A percentile compares a stretch with the other conserved stretches of the same genome.
phyloP scores from a whole-genome alignment of 1,139 yeast species.

The Suhomyces taliae region DNA sequence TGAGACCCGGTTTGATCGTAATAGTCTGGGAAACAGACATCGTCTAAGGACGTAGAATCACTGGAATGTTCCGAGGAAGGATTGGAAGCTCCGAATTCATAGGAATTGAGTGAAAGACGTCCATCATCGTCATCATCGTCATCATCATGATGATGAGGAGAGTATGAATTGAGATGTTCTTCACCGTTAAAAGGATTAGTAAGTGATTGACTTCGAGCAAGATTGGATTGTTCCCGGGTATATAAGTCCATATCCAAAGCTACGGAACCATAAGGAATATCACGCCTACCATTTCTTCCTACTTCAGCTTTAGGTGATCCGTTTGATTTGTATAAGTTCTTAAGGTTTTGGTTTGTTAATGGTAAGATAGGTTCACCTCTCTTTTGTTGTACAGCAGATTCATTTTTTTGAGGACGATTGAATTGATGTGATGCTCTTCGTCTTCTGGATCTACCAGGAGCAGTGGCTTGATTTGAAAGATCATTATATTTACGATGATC shows the following conservation, averaged over 20 bases:
- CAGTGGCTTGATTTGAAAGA: constrained; percentile 30
- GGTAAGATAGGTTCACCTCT: constrained; percentile 23
- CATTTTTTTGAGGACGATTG: background rate
- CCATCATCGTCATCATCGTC: constrained; percentile 20
- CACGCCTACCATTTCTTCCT: background rate
- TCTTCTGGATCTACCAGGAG: constrained; percentile 35
- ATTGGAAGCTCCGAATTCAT: constrained; percentile 57
- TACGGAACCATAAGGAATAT: constrained; percentile 20
- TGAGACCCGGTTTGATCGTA: constrained; percentile 29
- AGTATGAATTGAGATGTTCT: background rate
- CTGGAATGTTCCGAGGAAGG: constrained; percentile 74
- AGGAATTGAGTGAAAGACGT: constrained; percentile 27
- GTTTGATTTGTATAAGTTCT: constrained; percentile 20
- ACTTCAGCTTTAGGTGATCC: constrained; percentile 11
- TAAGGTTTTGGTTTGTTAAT: constrained; percentile 40
- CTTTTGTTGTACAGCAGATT: background rate
- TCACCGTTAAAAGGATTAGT: constrained; percentile 16
- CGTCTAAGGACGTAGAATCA: constrained; percentile 74
- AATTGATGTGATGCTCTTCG: constrained; percentile 21
- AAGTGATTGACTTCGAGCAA: constrained; percentile 20
- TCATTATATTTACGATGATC: constrained; percentile 36
- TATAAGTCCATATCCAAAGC: constrained; percentile 43
- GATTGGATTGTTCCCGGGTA: constrained; percentile 36
- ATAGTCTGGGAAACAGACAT: constrained; percentile 54
- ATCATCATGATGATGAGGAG: constrained; percentile 1